phyloP scores from a whole-genome alignment of 306 rosid species.

The Castanea mollissima region DNA sequence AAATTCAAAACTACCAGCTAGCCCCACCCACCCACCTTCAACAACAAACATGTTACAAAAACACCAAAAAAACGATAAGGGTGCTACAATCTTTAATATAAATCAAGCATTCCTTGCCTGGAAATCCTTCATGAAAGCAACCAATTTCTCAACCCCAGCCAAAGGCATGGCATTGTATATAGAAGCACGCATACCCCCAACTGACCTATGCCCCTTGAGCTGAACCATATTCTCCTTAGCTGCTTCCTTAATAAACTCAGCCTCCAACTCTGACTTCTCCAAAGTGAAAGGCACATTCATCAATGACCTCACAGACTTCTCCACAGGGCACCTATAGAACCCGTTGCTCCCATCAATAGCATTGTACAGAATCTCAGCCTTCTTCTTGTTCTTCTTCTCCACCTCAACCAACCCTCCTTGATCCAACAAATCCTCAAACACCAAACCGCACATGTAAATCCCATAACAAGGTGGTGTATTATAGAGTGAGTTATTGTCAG shows the following conservation, averaged over 20 bases:
- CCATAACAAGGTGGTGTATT: slow-evolving; percentile 94
- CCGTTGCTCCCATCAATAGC: slow-evolving; percentile 81
- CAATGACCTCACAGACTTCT: slow-evolving; percentile 80
- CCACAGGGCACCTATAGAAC: slow-evolving; percentile 81
- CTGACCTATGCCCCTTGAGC: slow-evolving; percentile 95
- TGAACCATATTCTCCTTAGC: slow-evolving; percentile 86
- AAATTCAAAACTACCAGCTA: neutral
- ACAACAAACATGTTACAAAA: neutral
- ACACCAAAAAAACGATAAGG: neutral
- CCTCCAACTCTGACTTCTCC: slow-evolving; percentile 84
- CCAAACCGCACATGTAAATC: slow-evolving; percentile 91
- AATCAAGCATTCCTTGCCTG: slow-evolving; percentile 70
- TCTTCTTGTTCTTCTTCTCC: slow-evolving; percentile 83
- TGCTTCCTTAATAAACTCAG: slow-evolving; percentile 89
- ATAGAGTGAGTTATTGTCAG: slow-evolving; percentile 77
- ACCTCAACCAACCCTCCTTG: slow-evolving; percentile 89
- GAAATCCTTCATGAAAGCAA: slow-evolving; percentile 92
- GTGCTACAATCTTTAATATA: neutral
- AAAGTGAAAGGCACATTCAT: slow-evolving; percentile 96
- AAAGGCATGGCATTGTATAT: slow-evolving; percentile 97
- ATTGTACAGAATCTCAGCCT: slow-evolving; percentile 66
- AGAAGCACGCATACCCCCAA: slow-evolving; percentile 97
- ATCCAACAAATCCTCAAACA: slow-evolving; percentile 80
- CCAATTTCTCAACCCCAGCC: slow-evolving; percentile 94
- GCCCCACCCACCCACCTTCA: too few species aligned